Base-by-base conservation (phyloP, 2,329 filamentous ascomycete genomes). In the Exutisphaerella laricina region DNA sequence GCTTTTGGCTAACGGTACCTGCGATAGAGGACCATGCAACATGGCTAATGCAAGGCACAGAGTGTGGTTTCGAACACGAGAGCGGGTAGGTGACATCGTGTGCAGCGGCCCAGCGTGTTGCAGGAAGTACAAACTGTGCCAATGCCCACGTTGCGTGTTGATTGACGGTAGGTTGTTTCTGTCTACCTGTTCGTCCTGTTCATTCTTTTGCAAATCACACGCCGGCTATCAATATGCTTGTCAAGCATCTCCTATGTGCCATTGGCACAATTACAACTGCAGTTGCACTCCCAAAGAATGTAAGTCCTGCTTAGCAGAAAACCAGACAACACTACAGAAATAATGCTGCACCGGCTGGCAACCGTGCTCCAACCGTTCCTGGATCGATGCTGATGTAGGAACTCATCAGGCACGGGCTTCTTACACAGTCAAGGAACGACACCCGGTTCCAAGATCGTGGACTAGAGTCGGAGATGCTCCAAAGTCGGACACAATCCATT, bases 351-450 rank as follows among this genome's bases (percentile, higher is more conserved):
- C n/a, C n/a, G n/a, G n/a, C n/a, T n/a, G n/a, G n/a, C n/a, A n/a
- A n/a, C n/a, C n/a, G n/a, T n/a, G n/a, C n/a, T n/a, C n/a, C n/a
- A n/a, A n/a, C n/a, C n/a, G n/a, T n/a, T n/a, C n/a, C n/a, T n/a
- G n/a, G n/a, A n/a, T n/a, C n/a, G n/a, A n/a, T n/a, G n/a, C n/a
- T n/a, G n/a, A n/a, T n/a, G n/a, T n/a, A n/a, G n/a, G n/a, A n/a
- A n/a, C n/a, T n/a, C n/a, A n/a, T 65, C 1, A 26, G 23, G 23
- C 23, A 26, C 23, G 23, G 6, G 12, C 23, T 26, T 26, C 23
- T 12, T 77, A 77, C 55, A 61, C 62, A 5, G 65, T 80, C 50
- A 81, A 80, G 62, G 77, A 80, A 46, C 66, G 64, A 12, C 75
- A 80, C 57, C 51, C 61, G 50, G 70, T 74, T 8, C 77, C 78